Base-by-base conservation (phyloP, 768 basidiomycete genomes). In the Rossbeevera mucosa region DNA sequence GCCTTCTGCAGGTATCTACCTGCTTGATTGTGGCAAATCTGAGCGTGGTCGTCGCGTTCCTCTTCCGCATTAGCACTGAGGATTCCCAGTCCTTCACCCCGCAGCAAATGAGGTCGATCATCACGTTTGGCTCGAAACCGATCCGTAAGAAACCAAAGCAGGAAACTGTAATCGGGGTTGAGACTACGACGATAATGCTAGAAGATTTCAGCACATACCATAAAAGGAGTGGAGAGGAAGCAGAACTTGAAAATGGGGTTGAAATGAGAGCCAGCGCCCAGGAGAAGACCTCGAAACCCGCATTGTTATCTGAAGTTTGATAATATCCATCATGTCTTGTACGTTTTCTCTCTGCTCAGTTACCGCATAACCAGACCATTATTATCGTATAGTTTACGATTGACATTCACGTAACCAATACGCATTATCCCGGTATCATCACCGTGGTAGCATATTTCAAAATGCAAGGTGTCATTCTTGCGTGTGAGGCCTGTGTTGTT, bases 21-120 rank as follows among this genome's bases (percentile, higher is more conserved):
- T 47, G 45, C 22, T 47, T 52, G 51, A 52, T 52, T 7, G 40
- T 41, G 21, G 40, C 40, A 41, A 41, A 41, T 21, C 21, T 41
- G 20, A 41, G 40, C 40, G 40, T 52, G 6, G 51, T 52, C 22
- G 38, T 47, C 7, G 51, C 51, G 8, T 40, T 52, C 40, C 29
- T 52, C 45, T 52, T 52, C 46, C 51, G 51, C 51, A 52, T 52
- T 24, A 40, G 40, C 7, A 22, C 51, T 2, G 51, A 52, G 18
- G 51, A 52, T 6, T 18, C 38, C n/a, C 25, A 14, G 25, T 26
- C 25, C 9, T 44, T 26, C 22, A 16, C 44, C 16, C 44, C 44
- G 24, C 44, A 8, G 7, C 25, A 44, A 4, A 7, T 44, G n/a
- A 26, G 18, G 2, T 44, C 44, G 7, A 44, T 44, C 5, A 5